Evolutionary conservation across 441 rosid genomes (phyloP).

Genomic region (Jatropha multifida): DNA sequence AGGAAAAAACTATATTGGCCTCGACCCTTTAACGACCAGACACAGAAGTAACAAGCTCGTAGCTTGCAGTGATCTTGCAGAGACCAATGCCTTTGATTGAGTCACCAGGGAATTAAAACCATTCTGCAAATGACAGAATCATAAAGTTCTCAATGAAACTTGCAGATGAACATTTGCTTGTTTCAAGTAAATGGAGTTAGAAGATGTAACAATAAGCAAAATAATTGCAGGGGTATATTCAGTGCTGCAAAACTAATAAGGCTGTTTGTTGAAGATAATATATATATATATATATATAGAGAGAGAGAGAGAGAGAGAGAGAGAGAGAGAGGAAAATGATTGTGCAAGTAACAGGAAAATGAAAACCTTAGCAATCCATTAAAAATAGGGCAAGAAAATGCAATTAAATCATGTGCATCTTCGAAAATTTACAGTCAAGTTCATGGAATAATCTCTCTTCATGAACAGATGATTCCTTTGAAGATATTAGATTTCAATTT

Average conservation of each 20-base stretch:
- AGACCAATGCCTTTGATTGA: no score
- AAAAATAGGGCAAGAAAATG: not conserved
- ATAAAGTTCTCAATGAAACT: not conserved
- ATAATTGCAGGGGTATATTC: not conserved
- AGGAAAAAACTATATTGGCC: not conserved
- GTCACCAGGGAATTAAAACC: no score
- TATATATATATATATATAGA: no score
- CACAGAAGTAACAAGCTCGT: not conserved
- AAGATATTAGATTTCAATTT: not conserved
- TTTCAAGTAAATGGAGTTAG: not conserved
- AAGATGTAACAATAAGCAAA: not conserved
- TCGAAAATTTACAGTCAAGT: slow-evolving; percentile 10
- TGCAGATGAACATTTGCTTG: not conserved
- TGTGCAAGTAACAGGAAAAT: not conserved
- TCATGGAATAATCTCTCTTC: slow-evolving; percentile 7
- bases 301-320: not conserved
- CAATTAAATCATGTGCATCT: slow-evolving; percentile 6
- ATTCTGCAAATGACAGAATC: not conserved
- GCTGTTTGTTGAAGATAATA: not conserved
- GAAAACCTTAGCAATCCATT: not conserved
- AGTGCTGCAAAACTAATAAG: not conserved
- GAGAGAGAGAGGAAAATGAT: not conserved
- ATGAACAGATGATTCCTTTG: slow-evolving; percentile 11
- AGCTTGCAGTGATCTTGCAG: no score
- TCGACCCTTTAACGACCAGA: not conserved